Evolutionary conservation across 306 rosid species (phyloP), one percentile per base, ranked within the genome.

Genomic region (Alnus glutinosa): DNA sequence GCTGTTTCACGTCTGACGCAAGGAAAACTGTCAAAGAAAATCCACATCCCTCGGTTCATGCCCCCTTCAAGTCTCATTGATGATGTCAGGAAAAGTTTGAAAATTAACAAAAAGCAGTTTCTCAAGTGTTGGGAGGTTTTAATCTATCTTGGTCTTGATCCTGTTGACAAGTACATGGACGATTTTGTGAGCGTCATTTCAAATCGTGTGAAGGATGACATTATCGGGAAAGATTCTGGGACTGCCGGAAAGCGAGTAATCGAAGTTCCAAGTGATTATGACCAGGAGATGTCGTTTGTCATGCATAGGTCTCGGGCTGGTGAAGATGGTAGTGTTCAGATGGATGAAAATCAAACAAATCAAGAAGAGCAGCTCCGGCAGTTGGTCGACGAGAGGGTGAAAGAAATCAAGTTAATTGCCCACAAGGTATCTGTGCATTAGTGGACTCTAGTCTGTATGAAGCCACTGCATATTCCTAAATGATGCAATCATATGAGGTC

Each of bases 91-190:
- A 86, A 80, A 82, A 79, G 73, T 80, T 84, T 95, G 79, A 95
- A 93, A 86, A 93, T 95, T 37, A 93, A 88, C 79, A 93, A 87
- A 87, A 89, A 90, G 87, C 99, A 95, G 75, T 89, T 91, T 81
- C 89, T 93, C 72, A 90, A 84, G 77, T 95, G 99, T 77, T 95
- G 99, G 99, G 98, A 95, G 89, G 89, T 93, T 75, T 80, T 91
- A 83, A 79, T 95, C 81, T 93, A 85, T 85, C 87, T 92, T 42
- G 87, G 93, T 69, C 88, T 93, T 78, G 76, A 87, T 75, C 89
- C 92, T 30, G 76, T 70, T 70, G 90, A 87, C 71, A 93, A 83
- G 84, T 77, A 91, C 88, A 81, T 85, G 86, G 89, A 87, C 55
- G 89, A 95, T 86, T 93, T 90, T 84, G 78, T 86, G 55, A 78